Evolutionary conservation across 148 eudicot species (phyloP).

Genomic region (Silene uniflora): DNA sequence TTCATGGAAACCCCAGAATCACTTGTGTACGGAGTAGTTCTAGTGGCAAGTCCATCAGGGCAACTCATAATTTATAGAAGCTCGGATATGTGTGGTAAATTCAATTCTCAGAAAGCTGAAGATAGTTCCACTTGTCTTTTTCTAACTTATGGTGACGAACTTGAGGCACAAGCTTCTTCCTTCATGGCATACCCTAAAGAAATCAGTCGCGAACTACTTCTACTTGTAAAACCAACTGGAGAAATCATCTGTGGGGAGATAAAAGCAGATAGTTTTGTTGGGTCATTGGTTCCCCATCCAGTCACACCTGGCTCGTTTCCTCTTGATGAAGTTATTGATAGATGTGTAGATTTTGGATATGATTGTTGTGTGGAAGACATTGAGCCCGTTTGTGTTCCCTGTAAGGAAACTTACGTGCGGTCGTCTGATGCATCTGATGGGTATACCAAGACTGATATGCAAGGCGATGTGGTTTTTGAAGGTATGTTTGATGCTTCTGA

Average conservation of each 20-base stretch:
- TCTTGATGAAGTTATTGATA: not conserved
- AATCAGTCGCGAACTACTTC: not conserved
- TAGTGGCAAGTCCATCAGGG: conserved; percentile 13
- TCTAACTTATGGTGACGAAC: not conserved
- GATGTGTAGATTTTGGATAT: not conserved
- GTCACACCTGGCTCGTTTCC: not conserved
- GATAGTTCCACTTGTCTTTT: not conserved
- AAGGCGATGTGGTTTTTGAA: not conserved
- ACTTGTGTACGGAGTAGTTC: conserved; percentile 3
- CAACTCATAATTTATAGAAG: not conserved
- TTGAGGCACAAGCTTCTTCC: not conserved
- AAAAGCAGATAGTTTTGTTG: not conserved
- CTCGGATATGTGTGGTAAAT: not conserved
- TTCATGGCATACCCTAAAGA: conserved; percentile 1
- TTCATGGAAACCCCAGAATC: conserved; percentile 13
- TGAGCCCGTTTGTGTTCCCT: not conserved
- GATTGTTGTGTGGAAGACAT: not conserved
- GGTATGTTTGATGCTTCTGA: not conserved
- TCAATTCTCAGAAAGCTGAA: conserved; percentile 1
- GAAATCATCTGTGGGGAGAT: not conserved
- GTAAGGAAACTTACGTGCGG: not conserved
- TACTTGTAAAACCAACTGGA: conserved; percentile 5
- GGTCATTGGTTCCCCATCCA: not conserved
- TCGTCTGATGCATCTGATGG: not conserved
- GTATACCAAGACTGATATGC: not conserved